Conservation (phyloP, 2,329 filamentous ascomycete species). For the Scytalidium sp. region DNA sequence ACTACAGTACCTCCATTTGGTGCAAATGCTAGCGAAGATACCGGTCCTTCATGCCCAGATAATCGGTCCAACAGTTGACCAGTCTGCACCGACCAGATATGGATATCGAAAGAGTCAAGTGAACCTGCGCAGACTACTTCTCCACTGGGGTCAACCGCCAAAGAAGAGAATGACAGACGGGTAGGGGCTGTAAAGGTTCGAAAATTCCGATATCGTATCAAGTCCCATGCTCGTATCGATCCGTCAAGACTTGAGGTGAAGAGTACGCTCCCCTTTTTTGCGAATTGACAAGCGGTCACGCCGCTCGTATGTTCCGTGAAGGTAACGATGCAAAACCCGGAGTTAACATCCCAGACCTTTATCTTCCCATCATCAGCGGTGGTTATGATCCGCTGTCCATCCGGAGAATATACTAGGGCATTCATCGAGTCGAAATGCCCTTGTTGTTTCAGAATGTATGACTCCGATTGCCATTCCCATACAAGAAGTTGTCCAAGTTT, state of each 20-base stretch:
- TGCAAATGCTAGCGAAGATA: constrained; percentile 84
- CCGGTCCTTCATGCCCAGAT: constrained; percentile 89
- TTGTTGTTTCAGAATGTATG: constrained; percentile 97
- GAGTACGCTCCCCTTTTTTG: constrained; percentile 90
- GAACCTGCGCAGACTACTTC: constrained; percentile 96
- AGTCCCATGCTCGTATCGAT: constrained; percentile 91
- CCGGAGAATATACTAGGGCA: constrained; percentile 85
- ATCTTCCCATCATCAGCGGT: constrained; percentile 96
- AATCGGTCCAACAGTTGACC: constrained; percentile 90
- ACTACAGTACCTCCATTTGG: constrained; percentile 81
- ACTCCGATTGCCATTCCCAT: constrained; percentile 99
- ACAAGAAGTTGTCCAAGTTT: constrained; percentile 94
- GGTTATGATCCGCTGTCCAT: constrained; percentile 89
- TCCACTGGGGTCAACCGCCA: constrained; percentile 95
- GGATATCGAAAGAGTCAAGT: constrained; percentile 92
- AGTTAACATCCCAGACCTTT: constrained; percentile 96
- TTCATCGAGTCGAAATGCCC: constrained; percentile 97
- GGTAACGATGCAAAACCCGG: constrained; percentile 96
- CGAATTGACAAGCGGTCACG: constrained; percentile 91
- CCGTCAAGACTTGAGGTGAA: constrained; percentile 96
- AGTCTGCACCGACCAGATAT: constrained; percentile 98
- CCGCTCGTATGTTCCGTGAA: constrained; percentile 96
- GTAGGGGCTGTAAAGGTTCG: constrained; percentile 94
- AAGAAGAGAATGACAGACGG: constrained; percentile 84
- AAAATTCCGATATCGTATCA: constrained; percentile 95